Percentiles rank a stretch among this genome's conserved stretches.
Evolutionary conservation across 2,329 filamentous ascomycete species (phyloP).

Genomic region (Aspergillus hiratsukae): DNA sequence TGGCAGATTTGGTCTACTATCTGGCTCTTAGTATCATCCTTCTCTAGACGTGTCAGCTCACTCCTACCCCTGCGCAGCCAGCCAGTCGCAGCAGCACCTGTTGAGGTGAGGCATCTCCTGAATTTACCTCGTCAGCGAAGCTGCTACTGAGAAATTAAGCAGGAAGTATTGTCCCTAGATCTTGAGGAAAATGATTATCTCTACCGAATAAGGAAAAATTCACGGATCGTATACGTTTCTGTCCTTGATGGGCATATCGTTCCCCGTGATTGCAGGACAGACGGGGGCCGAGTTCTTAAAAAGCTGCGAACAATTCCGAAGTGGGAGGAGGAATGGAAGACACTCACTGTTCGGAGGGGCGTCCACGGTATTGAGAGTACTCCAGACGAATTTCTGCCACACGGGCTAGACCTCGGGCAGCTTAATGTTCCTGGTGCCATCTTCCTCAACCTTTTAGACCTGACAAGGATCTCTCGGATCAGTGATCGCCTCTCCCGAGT

Average conservation of each 20-base stretch:
- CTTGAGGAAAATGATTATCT: constrained; percentile 12
- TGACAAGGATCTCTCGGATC: constrained; percentile 1
- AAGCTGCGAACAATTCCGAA: constrained; percentile 5
- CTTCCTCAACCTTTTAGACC: constrained; percentile 4
- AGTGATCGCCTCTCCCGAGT: constrained; percentile 5
- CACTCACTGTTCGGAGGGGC: constrained; percentile 5
- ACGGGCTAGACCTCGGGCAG: constrained; percentile 2
- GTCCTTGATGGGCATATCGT: constrained; percentile 7
- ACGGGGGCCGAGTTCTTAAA: constrained; percentile 3
- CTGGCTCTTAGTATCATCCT: too few relatives aligned
- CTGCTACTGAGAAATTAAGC: background rate
- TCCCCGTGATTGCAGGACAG: constrained; percentile 5
- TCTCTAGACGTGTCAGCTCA: too few relatives aligned
- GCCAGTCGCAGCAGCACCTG: too few relatives aligned
- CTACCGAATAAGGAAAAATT: constrained; percentile 7
- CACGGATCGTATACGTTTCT: constrained; percentile 10
- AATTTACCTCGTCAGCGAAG: too few relatives aligned
- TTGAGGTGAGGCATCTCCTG: too few relatives aligned
- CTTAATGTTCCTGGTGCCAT: background rate
- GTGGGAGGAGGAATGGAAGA: constrained; percentile 13
- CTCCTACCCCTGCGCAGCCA: too few relatives aligned
- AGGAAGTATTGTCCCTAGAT: constrained; percentile 9
- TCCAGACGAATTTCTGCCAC: constrained; percentile 3
- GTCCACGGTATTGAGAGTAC: constrained; percentile 4
- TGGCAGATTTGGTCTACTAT: too few relatives aligned